Conservation (phyloP, 1,284 basidiomycete species). For the Leucoagaricus sp. region DNA sequence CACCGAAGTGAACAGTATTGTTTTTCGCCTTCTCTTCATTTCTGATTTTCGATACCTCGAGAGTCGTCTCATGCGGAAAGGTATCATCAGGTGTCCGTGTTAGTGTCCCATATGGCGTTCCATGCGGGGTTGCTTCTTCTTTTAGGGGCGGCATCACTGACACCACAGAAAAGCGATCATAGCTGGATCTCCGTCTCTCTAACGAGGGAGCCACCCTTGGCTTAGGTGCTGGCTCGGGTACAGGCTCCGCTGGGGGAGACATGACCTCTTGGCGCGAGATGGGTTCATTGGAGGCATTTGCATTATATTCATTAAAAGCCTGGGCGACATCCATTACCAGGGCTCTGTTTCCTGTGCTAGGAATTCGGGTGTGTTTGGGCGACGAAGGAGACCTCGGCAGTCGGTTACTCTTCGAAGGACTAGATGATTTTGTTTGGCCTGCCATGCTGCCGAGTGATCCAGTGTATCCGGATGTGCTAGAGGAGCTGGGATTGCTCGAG, state of each 20-base stretch:
- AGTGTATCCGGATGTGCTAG: constrained; percentile 1
- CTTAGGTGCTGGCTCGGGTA: not conserved
- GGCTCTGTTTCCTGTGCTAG: constrained; percentile 67
- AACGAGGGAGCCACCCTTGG: constrained; percentile 11
- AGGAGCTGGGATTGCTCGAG: not conserved
- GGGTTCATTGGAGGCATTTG: constrained; percentile 6
- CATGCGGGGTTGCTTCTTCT: constrained; percentile 66
- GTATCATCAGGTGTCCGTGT: constrained; percentile 36
- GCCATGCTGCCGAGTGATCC: constrained; percentile 2
- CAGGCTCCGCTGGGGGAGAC: constrained; percentile 6
- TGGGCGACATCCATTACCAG: constrained; percentile 79
- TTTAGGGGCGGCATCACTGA: constrained; percentile 57
- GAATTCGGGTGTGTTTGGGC: constrained; percentile 50
- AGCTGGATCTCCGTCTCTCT: constrained; percentile 66
- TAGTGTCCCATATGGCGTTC: constrained; percentile 56
- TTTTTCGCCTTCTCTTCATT: not conserved
- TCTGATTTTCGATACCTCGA: not conserved
- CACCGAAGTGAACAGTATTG: constrained; percentile 17
- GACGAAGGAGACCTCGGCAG: constrained; percentile 12
- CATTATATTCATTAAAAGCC: constrained; percentile 45
- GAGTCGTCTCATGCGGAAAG: constrained; percentile 2
- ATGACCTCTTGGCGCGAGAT: constrained; percentile 5
- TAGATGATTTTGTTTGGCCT: not conserved
- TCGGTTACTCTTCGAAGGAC: not conserved
- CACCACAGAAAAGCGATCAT: constrained; percentile 64